Base-by-base conservation (phyloP, 371 early-diverging fungal species). In the Mucor indicus region DNA sequence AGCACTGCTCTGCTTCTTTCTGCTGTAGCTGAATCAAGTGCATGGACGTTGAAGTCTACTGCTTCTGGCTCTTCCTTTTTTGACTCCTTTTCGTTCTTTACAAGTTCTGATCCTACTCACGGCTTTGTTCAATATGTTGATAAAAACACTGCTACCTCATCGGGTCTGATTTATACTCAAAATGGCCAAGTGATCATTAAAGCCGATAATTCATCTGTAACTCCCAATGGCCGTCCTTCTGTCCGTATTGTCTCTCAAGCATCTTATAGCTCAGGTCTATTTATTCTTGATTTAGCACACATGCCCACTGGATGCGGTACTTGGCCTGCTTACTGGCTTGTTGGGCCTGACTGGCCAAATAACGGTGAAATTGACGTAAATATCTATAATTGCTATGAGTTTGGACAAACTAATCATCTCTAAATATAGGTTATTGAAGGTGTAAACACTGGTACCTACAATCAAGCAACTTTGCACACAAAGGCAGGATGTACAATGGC, bases 71-170 rank as follows among this genome's bases (percentile, higher is more conserved):
- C 19, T 0, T 38, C 39, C 9, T 66, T 70, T 15, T 66, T 70
- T 37, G 59, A 75, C 44, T 47, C 48, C 10, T 78, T 75, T 22
- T 36, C 20, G 15, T 76, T 65, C 38, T 72, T 65, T 35, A 56
- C 52, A 11, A 61, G 20, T 17, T 23, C 58, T 4, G 79, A 79
- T 22, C 76, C 76, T n/a, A 71, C 74, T 13, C 58, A 76, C 30
- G 76, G 79, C 2, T 48, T 56, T 33, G 78, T 78, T 4, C 21
- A 71, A 17, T 78, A 78, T 21, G 58, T 73, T 3, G 49, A 63
- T 32, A 29, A 53, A n/a, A 15, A 35, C 1, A 56, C 44, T 3
- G 79, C 76, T 6, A 32, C 40, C 11, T 13, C 38, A 11, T 19
- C 20, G 21, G 15, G 17, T 17, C 38, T 53, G 44, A 31, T 44